A percentile compares a stretch with the other conserved stretches of the same genome.
Evolutionary conservation across 495 filamentous ascomycete genomes (phyloP).

Genomic region (Lepraria neglecta): DNA sequence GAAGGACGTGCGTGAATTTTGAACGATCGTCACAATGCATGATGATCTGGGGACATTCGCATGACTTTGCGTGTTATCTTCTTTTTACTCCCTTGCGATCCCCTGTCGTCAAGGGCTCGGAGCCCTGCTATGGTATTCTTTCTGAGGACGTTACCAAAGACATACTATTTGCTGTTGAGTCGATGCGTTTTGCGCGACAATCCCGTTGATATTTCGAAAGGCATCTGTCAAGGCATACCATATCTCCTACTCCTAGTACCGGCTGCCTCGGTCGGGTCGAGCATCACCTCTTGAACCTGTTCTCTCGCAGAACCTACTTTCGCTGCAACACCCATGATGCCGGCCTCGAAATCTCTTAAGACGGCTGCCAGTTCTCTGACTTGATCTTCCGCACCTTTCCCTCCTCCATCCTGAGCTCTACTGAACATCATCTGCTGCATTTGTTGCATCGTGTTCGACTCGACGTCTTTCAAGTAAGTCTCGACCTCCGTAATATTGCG

Average conservation of each 20-base stretch:
- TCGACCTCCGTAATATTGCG: slow-evolving; percentile 74
- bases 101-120: not conserved
- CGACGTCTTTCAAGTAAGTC: slow-evolving; percentile 69
- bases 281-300: slow-evolving; percentile 59
- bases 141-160: not conserved
- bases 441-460: slow-evolving; percentile 61
- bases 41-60: not conserved
- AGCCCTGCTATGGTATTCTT: no score
- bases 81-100: not conserved
- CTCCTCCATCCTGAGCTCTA: slow-evolving; percentile 44
- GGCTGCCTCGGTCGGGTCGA: slow-evolving; percentile 35
- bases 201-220: not conserved
- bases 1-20: not conserved
- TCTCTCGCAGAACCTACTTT: slow-evolving; percentile 64
- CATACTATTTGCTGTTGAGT: not conserved
- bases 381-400: slow-evolving; percentile 42
- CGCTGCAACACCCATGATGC: slow-evolving; percentile 68
- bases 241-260: slow-evolving; percentile 6
- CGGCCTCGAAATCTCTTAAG: slow-evolving; percentile 69
- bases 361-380: slow-evolving; percentile 58
- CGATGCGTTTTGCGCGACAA: not conserved
- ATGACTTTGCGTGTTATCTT: not conserved
- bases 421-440: slow-evolving; percentile 59
- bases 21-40: not conserved
- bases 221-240: slow-evolving; percentile 1